These are phyloP conservation scores for Metahyphopichia silvanorum DNA, from an alignment of 805 yeast genomes.

Conservation along the genomic window DNA sequence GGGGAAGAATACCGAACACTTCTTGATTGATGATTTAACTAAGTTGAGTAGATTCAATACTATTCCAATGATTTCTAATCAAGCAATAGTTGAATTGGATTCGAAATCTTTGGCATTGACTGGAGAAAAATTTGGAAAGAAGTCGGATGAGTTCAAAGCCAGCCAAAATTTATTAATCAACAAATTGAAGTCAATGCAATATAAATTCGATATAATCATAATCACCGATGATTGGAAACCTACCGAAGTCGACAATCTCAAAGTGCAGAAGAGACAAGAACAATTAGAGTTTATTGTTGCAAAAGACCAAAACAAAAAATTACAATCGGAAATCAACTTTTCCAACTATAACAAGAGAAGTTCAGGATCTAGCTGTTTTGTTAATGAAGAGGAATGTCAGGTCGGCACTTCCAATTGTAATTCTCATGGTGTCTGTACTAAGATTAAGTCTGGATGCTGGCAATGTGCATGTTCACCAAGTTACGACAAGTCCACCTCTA, in stretches of 20 bases:
- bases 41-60: constrained; percentile 42
- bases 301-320: no score
- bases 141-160: constrained; percentile 39
- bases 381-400: constrained; percentile 46
- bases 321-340: no score
- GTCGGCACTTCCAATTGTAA: constrained; percentile 47
- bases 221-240: constrained; percentile 24
- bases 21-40: constrained; percentile 45
- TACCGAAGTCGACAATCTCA: no score
- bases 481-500: constrained; percentile 35
- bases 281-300: no score
- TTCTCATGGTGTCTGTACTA: constrained; percentile 51
- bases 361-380: constrained; percentile 26
- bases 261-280: no score
- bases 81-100: constrained; percentile 32
- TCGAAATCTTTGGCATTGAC: constrained; percentile 42
- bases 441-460: constrained; percentile 40
- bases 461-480: constrained; percentile 49
- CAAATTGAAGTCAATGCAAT: constrained; percentile 16
- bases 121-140: constrained; percentile 40
- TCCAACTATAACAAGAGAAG: constrained; percentile 8
- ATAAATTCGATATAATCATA: constrained; percentile 24
- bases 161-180: constrained; percentile 34
- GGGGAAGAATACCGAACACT: constrained; percentile 23
- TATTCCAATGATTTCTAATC: constrained; percentile 11